These are phyloP conservation scores for Mycena haematopus DNA, from an alignment of 768 basidiomycete genomes.

Conservation along the genomic window DNA sequence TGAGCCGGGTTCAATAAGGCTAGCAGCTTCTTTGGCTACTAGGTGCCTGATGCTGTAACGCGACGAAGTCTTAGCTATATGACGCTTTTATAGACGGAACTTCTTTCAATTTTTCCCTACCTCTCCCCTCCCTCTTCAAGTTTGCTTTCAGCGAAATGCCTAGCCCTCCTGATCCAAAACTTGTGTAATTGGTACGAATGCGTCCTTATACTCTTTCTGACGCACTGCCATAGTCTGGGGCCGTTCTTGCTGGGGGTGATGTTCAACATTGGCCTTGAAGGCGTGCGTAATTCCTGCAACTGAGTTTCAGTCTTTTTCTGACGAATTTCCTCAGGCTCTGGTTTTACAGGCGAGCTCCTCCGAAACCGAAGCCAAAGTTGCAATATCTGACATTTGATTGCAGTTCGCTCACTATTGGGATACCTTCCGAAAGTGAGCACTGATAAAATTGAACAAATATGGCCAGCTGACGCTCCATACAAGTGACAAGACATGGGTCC, in stretches of 20 bases:
- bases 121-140: not conserved
- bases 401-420: not conserved
- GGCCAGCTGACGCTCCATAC: not conserved
- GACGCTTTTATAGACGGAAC: not conserved
- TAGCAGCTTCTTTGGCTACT: not conserved
- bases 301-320: not conserved
- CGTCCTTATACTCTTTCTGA: not conserved
- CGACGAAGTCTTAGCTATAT: not conserved
- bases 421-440: not conserved
- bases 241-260: slow-evolving; percentile 2
- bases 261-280: slow-evolving; percentile 5
- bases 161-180: not conserved
- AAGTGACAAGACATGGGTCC: not conserved
- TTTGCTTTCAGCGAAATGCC: not conserved
- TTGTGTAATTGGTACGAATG: not conserved
- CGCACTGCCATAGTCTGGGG: not conserved
- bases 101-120: not conserved
- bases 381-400: not conserved
- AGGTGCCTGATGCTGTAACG: slow-evolving; percentile 6
- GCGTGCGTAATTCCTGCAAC: not conserved
- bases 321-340: not conserved
- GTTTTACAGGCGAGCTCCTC: not conserved
- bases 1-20: not conserved
- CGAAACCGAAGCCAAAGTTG: not conserved
- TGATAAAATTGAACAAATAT: not conserved